Base-by-base conservation (phyloP, 1,284 basidiomycete genomes). In the Nidula niveotomentosa region DNA sequence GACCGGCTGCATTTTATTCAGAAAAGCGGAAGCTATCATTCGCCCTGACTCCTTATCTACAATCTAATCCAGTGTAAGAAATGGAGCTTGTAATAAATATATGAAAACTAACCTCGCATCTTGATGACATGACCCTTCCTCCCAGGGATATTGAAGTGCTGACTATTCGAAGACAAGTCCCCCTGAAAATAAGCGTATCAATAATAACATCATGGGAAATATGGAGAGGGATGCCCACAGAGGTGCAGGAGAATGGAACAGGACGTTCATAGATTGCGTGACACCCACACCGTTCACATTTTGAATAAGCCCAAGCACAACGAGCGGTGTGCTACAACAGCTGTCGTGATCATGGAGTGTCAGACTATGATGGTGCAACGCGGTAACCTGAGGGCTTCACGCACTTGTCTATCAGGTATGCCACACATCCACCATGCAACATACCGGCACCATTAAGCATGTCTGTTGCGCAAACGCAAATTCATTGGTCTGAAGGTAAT, bases 381-480 rank as follows among this genome's bases (percentile, higher is more conserved):
- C 39, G 15, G 41, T 41, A 52, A 49, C 36, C 23, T 36, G 35
- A 43, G 7, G 23, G 23, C 23, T 23, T 23, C 17, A 68, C 79
- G 53, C 58, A 85, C 85, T 86, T 88, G 70, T 90, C 88, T 52
- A 89, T 81, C 53, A 90, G 71, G 66, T 88, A 89, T 48, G 85
- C 83, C 39, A 89, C 65, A 53, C 85, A 87, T 44, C 84, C 87
- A 12, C 88, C 87, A 58, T 90, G 87, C 33, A 88, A 74, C 78
- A 86, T 85, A 1, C 84, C 84, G 35, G 85, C 84, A 12, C 87
- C 87, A 60, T 90, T 89, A 33, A 88, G 72, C 85, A 88, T 88
- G 56, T 79, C 86, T 86, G 58, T 41, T 12, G 23, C 23, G 4
- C 23, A 23, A 23, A 47, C 6, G 10, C 45, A 10, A 47, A 47